These are phyloP conservation scores for Thuidium tamariscinum DNA, from an alignment of 225 moss, liverwort and hornwort species.

Conservation along the genomic window DNA sequence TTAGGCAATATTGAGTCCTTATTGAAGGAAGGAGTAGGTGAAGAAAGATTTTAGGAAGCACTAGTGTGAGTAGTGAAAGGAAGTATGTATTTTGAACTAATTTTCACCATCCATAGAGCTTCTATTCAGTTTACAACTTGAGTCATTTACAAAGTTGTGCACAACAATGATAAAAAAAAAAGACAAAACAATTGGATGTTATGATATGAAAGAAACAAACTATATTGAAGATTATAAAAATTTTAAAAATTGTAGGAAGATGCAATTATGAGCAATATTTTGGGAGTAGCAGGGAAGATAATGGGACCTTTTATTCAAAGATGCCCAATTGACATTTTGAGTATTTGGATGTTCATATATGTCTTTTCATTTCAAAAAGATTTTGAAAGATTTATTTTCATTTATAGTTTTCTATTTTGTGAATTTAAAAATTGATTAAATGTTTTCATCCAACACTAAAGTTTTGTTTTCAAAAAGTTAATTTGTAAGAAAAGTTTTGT, in stretches of 20 bases:
- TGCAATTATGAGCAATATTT: neutral
- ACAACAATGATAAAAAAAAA: too few relatives aligned
- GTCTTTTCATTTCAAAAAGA: too few relatives aligned
- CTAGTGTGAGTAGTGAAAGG: neutral
- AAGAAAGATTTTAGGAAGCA: neutral
- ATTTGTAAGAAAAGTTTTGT: fast-evolving
- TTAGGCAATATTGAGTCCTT: fast-evolving
- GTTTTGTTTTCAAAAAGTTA: neutral
- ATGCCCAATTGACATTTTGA: neutral
- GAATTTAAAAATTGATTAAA: neutral
- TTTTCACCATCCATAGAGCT: neutral
- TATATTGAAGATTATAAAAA: neutral
- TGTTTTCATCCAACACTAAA: neutral
- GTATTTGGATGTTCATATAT: neutral
- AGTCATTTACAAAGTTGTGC: too few relatives aligned
- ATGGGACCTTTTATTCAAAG: neutral
- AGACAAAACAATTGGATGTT: neutral
- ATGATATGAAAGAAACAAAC: neutral
- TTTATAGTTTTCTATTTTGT: neutral
- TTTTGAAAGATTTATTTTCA: too few relatives aligned
- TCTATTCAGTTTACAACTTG: too few relatives aligned
- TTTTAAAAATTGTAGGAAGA: neutral
- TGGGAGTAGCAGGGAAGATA: neutral
- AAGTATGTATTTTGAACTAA: neutral
- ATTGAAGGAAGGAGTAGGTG: fast-evolving